Percentiles rank a stretch among this genome's conserved stretches.
Conservation (phyloP, 169 alveolate genomes). For the Eimeria sp. region DNA sequence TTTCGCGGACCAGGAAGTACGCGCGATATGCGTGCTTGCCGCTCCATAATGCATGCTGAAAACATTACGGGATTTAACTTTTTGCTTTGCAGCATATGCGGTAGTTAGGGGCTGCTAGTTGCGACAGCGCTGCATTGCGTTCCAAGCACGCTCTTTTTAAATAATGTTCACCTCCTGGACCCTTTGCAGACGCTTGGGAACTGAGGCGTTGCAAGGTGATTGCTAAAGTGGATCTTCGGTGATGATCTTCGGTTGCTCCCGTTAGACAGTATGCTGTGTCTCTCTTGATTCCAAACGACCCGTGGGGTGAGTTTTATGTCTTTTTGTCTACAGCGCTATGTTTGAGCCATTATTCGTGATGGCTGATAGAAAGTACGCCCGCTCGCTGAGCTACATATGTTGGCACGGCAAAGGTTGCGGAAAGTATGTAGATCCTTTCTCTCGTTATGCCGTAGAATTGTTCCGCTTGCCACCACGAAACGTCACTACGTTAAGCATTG, state of each 20-base stretch:
- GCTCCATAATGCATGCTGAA: no score
- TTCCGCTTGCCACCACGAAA: background rate
- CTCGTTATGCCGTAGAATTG: background rate
- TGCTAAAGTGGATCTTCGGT: background rate
- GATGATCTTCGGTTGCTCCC: background rate
- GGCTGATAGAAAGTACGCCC: background rate
- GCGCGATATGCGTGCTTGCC: no score
- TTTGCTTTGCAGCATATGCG: no score
- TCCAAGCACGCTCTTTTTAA: no score
- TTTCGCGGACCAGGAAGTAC: no score
- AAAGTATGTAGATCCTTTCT: background rate
- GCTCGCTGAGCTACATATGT: background rate
- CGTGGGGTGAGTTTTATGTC: background rate
- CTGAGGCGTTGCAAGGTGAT: background rate
- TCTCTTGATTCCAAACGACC: background rate
- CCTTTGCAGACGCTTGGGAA: background rate
- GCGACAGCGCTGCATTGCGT: no score
- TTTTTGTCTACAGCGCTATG: background rate
- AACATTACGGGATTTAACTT: no score
- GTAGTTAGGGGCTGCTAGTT: no score
- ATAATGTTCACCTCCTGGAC: no score
- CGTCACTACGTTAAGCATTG: background rate
- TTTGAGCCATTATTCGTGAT: background rate
- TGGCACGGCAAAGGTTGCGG: background rate
- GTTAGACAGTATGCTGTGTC: background rate